Conservation (phyloP, 805 yeast species). For the Teunomyces tritomae region DNA sequence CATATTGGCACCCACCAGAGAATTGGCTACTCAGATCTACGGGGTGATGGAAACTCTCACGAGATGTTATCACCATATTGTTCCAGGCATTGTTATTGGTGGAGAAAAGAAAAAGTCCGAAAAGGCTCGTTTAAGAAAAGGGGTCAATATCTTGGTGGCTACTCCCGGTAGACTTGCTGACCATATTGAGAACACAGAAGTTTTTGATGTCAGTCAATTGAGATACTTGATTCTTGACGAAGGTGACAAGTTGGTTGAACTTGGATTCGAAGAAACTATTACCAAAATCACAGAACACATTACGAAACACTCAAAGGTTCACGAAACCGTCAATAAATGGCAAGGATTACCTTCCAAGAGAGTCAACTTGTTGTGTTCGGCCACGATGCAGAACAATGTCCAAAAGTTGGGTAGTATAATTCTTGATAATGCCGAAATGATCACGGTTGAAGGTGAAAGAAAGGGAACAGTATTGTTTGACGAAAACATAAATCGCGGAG, state of each 20-base stretch:
- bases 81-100: conserved; percentile 95
- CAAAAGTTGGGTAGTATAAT: conserved; percentile 78
- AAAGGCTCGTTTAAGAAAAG: conserved; percentile 92
- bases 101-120: conserved; percentile 98
- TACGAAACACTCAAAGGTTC: conserved; percentile 42
- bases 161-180: conserved; percentile 97
- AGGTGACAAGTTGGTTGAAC: conserved; percentile 93
- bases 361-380: conserved; percentile 85
- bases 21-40: conserved; percentile 86
- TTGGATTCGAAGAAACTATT: conserved; percentile 94
- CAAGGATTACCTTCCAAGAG: conserved; percentile 66
- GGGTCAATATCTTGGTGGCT: conserved; percentile 92
- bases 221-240: conserved; percentile 93
- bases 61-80: conserved; percentile 79
- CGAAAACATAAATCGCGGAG: conserved; percentile 15
- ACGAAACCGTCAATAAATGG: conserved; percentile 34
- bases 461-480: conserved; percentile 30
- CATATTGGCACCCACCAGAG: conserved; percentile 91
- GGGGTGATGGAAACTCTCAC: conserved; percentile 71
- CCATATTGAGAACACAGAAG: conserved; percentile 85
- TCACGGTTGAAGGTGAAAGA: conserved; percentile 38
- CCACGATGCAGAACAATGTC: conserved; percentile 83
- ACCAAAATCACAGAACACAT: conserved; percentile 67
- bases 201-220: conserved; percentile 67
- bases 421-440: conserved; percentile 69